phyloP scores from a whole-genome alignment of 176 grass and related monocot genomes.

The Zizania latifolia region DNA sequence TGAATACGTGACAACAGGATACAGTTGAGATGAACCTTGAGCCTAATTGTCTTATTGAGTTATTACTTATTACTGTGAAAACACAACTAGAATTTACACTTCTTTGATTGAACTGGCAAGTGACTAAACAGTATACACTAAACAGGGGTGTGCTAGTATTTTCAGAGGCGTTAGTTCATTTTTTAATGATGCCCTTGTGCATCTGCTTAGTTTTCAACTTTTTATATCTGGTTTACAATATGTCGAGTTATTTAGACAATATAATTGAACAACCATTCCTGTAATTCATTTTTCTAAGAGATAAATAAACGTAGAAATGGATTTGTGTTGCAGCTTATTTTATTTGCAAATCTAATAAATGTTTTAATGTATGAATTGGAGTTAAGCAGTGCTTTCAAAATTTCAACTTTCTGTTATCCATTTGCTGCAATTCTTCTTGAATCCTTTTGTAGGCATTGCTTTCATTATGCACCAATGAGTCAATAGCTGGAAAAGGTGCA shows the following conservation, averaged over 20 bases:
- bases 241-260: neutral
- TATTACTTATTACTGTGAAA: neutral
- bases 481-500: constrained; percentile 80
- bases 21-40: constrained; percentile 3
- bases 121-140: neutral
- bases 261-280: neutral
- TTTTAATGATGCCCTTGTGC: neutral
- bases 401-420: constrained; percentile 4
- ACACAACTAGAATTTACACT: neutral
- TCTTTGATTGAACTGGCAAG: neutral
- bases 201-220: neutral
- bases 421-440: constrained; percentile 21
- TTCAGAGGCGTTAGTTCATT: neutral
- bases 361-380: constrained; percentile 1
- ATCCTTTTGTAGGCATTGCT: constrained; percentile 74
- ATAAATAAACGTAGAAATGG: neutral
- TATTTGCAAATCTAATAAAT: constrained; percentile 7
- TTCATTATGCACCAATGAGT: constrained; percentile 82
- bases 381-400: neutral
- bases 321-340: neutral
- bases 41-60: neutral
- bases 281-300: constrained; percentile 4
- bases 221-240: neutral
- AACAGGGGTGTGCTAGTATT: constrained; percentile 6
- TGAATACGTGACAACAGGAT: neutral